phyloP scores from a whole-genome alignment of 441 rosid genomes.

The Eruca vesicaria region DNA sequence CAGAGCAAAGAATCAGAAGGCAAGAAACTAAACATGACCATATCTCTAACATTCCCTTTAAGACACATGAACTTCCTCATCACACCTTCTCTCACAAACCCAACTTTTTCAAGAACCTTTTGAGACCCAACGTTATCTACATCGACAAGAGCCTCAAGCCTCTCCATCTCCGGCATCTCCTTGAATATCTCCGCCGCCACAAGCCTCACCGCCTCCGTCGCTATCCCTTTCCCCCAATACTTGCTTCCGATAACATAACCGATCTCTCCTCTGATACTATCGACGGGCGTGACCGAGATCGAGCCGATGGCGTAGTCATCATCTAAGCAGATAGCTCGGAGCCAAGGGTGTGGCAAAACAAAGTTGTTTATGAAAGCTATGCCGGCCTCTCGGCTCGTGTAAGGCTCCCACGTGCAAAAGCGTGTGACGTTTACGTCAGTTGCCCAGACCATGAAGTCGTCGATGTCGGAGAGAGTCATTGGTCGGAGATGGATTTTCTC shows the following conservation, averaged over 20 bases:
- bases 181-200: conserved; percentile 40
- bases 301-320: conserved; percentile 52
- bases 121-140: conserved; percentile 60
- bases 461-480: conserved; percentile 47
- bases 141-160: conserved; percentile 71
- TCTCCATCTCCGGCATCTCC: conserved; percentile 58
- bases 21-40: conserved; percentile 62
- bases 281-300: conserved; percentile 47
- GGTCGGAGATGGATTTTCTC: conserved; percentile 47
- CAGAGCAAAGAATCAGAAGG: conserved; percentile 45
- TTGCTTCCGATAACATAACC: conserved; percentile 52
- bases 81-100: conserved; percentile 63
- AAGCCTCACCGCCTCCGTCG: conserved; percentile 50
- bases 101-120: conserved; percentile 65
- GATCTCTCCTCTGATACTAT: conserved; percentile 52
- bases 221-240: conserved; percentile 72
- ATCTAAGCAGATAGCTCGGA: conserved; percentile 55
- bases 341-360: conserved; percentile 58
- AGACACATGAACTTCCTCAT: conserved; percentile 42
- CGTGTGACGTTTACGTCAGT: conserved; percentile 46
- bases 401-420: conserved; percentile 63
- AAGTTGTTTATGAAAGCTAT: conserved; percentile 36
- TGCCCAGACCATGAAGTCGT: conserved; percentile 81
- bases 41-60: conserved; percentile 55
- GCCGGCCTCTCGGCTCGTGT: conserved; percentile 48